A percentile compares a stretch with the other conserved stretches of the same genome.
Conservation (phyloP, 75 land plant genomes). For the Pinus taeda region DNA sequence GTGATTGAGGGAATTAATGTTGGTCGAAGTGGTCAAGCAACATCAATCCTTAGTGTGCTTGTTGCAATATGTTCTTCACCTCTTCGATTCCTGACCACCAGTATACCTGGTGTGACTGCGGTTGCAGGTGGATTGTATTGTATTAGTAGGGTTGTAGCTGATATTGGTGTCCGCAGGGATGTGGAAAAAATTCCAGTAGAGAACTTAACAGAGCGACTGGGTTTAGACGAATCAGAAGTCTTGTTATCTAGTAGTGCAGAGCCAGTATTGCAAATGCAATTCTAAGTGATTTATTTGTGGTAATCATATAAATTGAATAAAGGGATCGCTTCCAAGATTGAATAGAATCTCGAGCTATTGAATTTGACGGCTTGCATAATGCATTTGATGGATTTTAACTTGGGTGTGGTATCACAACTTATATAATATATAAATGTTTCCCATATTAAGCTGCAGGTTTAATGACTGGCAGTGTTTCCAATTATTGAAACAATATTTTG, state of each 20-base stretch:
- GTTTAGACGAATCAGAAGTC: not conserved
- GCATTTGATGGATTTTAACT: not conserved
- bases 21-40: conserved; percentile 66
- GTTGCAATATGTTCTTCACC: conserved; percentile 59
- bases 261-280: conserved; percentile 2
- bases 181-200: conserved; percentile 54
- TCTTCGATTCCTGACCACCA: conserved; percentile 46
- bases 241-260: conserved; percentile 2
- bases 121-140: conserved; percentile 56
- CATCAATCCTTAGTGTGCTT: conserved; percentile 42
- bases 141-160: conserved; percentile 51
- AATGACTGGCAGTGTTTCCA: not conserved
- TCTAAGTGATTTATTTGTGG: not conserved
- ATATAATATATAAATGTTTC: not conserved
- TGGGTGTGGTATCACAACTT: not conserved
- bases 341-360: not conserved
- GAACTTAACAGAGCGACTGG: conserved; percentile 24
- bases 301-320: not conserved
- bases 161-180: conserved; percentile 66
- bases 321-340: not conserved
- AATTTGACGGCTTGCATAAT: not conserved
- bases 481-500: not conserved
- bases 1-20: conserved; percentile 35
- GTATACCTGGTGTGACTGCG: conserved; percentile 40
- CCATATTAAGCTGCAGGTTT: not conserved